Percentiles rank a stretch among this genome's conserved stretches.
Conservation (phyloP, 139 green algal genomes). For the Ettlia oleoabundans region DNA sequence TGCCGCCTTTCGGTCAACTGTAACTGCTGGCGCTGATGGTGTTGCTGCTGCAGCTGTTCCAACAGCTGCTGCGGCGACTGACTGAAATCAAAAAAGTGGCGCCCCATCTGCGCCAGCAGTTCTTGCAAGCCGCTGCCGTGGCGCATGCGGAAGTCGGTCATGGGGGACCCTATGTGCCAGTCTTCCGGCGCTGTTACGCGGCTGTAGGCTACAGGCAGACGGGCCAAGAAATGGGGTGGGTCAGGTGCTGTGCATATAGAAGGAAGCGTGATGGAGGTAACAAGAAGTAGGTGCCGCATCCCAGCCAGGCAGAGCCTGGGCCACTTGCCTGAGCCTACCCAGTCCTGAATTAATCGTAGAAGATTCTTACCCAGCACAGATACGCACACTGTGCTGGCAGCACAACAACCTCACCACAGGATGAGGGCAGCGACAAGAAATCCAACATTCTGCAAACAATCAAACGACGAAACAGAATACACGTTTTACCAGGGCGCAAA, state of each 20-base stretch:
- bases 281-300: too few relatives aligned
- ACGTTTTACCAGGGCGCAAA: too few relatives aligned
- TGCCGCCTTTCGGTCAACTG: background rate
- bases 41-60: background rate
- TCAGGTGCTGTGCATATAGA: background rate
- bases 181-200: slow-evolving; percentile 47
- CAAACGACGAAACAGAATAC: too few relatives aligned
- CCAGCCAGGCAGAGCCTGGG: too few relatives aligned
- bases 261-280: background rate
- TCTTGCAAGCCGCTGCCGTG: slow-evolving; percentile 69
- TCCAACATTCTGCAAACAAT: too few relatives aligned
- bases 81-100: slow-evolving; percentile 64
- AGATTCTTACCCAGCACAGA: too few relatives aligned
- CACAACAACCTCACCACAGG: too few relatives aligned
- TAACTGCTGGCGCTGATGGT: background rate
- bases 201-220: slow-evolving; percentile 18
- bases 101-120: slow-evolving; percentile 63
- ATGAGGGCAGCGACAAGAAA: too few relatives aligned
- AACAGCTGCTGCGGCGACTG: background rate
- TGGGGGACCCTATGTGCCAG: slow-evolving; percentile 44
- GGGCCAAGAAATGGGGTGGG: background rate
- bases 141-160: slow-evolving; percentile 68
- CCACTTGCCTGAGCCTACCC: too few relatives aligned
- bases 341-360: too few relatives aligned
- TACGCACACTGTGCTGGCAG: too few relatives aligned